Evolutionary conservation across 768 basidiomycete genomes (phyloP), one percentile per base, ranked within the genome.

Genomic region (Trametopsis cervina): DNA sequence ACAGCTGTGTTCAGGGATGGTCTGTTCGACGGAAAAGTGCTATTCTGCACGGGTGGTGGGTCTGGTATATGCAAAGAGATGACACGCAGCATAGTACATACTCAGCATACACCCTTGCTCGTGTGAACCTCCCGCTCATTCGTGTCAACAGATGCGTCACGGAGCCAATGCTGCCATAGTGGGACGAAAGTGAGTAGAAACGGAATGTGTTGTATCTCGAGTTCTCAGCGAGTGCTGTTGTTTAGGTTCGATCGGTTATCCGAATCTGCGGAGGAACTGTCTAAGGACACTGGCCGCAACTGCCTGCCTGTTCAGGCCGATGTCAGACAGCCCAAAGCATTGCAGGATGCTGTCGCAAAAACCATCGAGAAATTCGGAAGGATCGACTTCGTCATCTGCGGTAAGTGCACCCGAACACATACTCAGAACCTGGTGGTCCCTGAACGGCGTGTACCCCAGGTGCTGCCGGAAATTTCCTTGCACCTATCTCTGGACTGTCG

Each of bases 381-480:
- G 54, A 90, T 99, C 50, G 94, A 99, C 68, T 95, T 89, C 62
- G 94, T 97, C 43, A 89, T 97, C 47, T 92, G 90, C 61, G 92
- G 92, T 88, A 64, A 49, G 74, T 67, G 23, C 2, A 2, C 21
- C 41, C 36, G 40, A 25, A 5, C 35, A 21, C 24, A 38, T 10
- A 25, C 20, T 40, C 7, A 29, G 20, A 39, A 22, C n/a, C 37
- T 22, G 40, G 18, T 23, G n/a, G n/a, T n/a, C n/a, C n/a, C n/a
- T n/a, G n/a, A n/a, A n/a, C n/a, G n/a, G n/a, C 35, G 29, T 18
- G 36, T 17, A 17, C 18, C 23, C 22, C 60, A 92, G 90, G 90
- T 52, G 93, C 93, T 36, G 95, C 95, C 49, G 95, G 95, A 2
- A 99, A 98, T 69, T 99, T 97, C 69, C 73, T 99, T 23, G 85